Evolutionary conservation across 2,329 filamentous ascomycete genomes (phyloP).

Genomic region (Paecilomyces niveus): DNA sequence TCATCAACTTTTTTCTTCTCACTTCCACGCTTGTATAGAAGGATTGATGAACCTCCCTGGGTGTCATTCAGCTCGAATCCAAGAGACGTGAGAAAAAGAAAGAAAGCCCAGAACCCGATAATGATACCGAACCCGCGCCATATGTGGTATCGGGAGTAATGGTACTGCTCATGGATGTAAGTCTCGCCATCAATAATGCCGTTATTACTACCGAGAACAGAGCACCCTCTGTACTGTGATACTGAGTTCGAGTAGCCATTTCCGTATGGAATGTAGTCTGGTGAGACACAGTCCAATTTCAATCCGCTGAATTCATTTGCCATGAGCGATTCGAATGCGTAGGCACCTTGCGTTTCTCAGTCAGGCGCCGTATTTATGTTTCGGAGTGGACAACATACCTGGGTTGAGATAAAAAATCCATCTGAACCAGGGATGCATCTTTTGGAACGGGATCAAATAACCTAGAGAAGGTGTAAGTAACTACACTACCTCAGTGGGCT

Average conservation of each 20-base stretch:
- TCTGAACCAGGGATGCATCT: slow-evolving; percentile 56
- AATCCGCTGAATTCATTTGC: slow-evolving; percentile 60
- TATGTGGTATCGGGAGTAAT: slow-evolving; percentile 48
- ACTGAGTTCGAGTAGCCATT: slow-evolving; percentile 27
- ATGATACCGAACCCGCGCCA: slow-evolving; percentile 75
- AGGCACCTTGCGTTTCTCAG: slow-evolving; percentile 36
- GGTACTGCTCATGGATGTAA: slow-evolving; percentile 49
- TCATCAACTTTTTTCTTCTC: slow-evolving; percentile 10
- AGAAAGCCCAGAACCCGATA: slow-evolving; percentile 64
- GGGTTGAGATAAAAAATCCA: slow-evolving; percentile 60
- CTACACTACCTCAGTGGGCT: background rate
- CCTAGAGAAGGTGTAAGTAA: slow-evolving; percentile 32
- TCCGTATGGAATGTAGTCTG: slow-evolving; percentile 41
- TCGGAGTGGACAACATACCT: slow-evolving; percentile 20
- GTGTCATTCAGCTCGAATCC: slow-evolving; percentile 57
- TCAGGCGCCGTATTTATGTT: background rate
- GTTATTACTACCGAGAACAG: slow-evolving; percentile 22
- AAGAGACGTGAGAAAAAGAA: slow-evolving; percentile 65
- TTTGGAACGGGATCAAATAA: slow-evolving; percentile 52
- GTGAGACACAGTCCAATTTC: slow-evolving; percentile 46
- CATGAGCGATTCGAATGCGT: slow-evolving; percentile 60
- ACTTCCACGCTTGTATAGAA: slow-evolving; percentile 26
- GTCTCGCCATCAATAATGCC: slow-evolving; percentile 42
- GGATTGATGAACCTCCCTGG: slow-evolving; percentile 21
- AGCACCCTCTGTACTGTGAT: slow-evolving; percentile 22